Conservation (phyloP, 805 yeast genomes). For the Metschnikowia cerradonensis region DNA sequence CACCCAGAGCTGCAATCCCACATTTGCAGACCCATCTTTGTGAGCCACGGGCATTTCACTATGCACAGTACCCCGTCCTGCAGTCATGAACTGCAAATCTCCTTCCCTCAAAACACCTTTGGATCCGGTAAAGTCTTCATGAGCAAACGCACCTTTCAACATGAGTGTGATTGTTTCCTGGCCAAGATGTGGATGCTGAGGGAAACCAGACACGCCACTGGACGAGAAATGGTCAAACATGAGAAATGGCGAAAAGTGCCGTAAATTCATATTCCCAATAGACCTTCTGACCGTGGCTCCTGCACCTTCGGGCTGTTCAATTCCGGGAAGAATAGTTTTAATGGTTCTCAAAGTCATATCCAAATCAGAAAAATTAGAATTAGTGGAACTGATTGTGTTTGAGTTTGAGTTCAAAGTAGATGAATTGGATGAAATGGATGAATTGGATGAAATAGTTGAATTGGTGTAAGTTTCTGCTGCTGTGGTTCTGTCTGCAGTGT, state of each 20-base stretch:
- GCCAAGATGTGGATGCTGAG: conserved; percentile 81
- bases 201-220: conserved; percentile 67
- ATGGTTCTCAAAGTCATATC: conserved; percentile 24
- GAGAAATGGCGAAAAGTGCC: conserved; percentile 78
- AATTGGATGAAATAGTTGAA: too few relatives aligned
- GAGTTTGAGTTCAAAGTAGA: too few relatives aligned
- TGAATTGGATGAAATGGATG: too few relatives aligned
- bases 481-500: neutral
- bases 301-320: conserved; percentile 77
- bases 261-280: conserved; percentile 61
- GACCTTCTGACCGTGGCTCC: conserved; percentile 84
- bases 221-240: conserved; percentile 77
- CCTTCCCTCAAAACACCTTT: conserved; percentile 74
- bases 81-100: conserved; percentile 91
- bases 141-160: conserved; percentile 64
- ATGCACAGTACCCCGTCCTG: conserved; percentile 83
- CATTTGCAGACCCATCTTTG: conserved; percentile 23
- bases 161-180: conserved; percentile 76
- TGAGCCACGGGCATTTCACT: conserved; percentile 75
- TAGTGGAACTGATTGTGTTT: too few relatives aligned
- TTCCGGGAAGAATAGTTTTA: conserved; percentile 40
- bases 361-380: too few relatives aligned
- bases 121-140: conserved; percentile 86
- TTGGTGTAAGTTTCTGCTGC: neutral
- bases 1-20: conserved; percentile 77